These are phyloP conservation scores for Sugiyamaella pinicola DNA, from an alignment of 1,139 yeast genomes.

Conservation along the genomic window DNA sequence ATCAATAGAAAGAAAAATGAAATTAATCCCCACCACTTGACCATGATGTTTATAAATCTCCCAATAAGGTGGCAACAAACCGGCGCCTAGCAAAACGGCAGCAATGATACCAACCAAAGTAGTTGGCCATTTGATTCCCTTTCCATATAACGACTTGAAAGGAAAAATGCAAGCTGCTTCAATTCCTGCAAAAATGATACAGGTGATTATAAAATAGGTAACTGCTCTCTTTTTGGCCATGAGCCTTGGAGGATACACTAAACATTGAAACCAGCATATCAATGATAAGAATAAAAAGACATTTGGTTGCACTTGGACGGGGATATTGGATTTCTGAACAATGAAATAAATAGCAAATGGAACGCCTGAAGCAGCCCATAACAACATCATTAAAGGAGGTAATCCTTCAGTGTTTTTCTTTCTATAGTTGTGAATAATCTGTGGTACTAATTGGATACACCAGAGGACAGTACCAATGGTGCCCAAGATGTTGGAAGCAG, in stretches of 20 bases:
- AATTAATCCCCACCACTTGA: constrained; percentile 84
- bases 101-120: constrained; percentile 79
- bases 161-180: constrained; percentile 76
- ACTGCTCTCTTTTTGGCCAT: constrained; percentile 29
- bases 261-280: constrained; percentile 67
- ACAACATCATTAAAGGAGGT: constrained; percentile 79
- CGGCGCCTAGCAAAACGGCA: constrained; percentile 70
- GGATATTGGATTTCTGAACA: constrained; percentile 69
- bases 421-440: constrained; percentile 68
- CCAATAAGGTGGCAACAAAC: constrained; percentile 85
- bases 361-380: constrained; percentile 82
- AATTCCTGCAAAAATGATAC: constrained; percentile 55
- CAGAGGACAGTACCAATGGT: constrained; percentile 87
- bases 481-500: constrained; percentile 77
- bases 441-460: constrained; percentile 91
- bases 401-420: constrained; percentile 83
- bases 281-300: constrained; percentile 73
- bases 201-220: constrained; percentile 33
- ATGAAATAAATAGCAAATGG: constrained; percentile 84
- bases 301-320: constrained; percentile 84
- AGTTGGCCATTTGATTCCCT: constrained; percentile 71
- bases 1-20: constrained; percentile 76
- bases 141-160: constrained; percentile 60
- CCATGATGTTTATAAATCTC: constrained; percentile 81
- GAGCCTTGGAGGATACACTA: constrained; percentile 74